phyloP scores from a whole-genome alignment of 2,329 filamentous ascomycete genomes.

The Emericellopsis atlantica region DNA sequence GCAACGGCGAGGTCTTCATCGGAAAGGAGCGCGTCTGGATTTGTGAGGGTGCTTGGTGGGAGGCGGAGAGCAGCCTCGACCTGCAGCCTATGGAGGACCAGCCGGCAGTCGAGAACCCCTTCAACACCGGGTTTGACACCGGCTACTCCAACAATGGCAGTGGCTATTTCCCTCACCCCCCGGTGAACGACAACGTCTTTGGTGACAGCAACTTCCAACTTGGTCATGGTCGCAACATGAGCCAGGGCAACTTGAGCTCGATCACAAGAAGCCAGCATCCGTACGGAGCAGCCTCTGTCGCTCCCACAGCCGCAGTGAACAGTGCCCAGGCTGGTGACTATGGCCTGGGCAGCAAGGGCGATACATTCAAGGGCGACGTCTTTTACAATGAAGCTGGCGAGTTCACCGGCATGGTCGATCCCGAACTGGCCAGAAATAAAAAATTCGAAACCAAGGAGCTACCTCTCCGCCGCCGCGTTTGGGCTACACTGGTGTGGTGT shows the following conservation, averaged over 20 bases:
- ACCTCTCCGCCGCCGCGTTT: slow-evolving; percentile 53
- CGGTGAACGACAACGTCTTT: slow-evolving; percentile 46
- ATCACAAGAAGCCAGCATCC: slow-evolving; percentile 20
- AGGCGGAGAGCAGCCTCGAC: slow-evolving; percentile 92
- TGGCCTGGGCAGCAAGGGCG: slow-evolving; percentile 76
- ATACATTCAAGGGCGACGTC: slow-evolving; percentile 58
- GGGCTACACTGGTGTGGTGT: slow-evolving; percentile 75
- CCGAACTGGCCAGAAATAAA: slow-evolving; percentile 66
- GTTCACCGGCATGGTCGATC: slow-evolving; percentile 58
- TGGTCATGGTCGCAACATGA: slow-evolving; percentile 43
- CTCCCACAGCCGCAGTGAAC: slow-evolving; percentile 29
- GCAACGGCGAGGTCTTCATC: slow-evolving; percentile 88
- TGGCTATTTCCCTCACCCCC: slow-evolving; percentile 54
- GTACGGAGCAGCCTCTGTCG: slow-evolving; percentile 40
- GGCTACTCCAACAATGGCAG: slow-evolving; percentile 56
- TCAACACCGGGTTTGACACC: slow-evolving; percentile 44
- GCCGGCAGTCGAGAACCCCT: slow-evolving; percentile 31
- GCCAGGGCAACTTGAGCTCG: slow-evolving; percentile 44
- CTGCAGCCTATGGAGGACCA: slow-evolving; percentile 49
- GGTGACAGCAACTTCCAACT: slow-evolving; percentile 57
- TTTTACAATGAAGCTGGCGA: slow-evolving; percentile 64
- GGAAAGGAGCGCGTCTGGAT: slow-evolving; percentile 93
- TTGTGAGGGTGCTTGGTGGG: slow-evolving; percentile 91
- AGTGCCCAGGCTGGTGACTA: slow-evolving; percentile 57
- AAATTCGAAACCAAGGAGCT: slow-evolving; percentile 60